Percentiles rank a stretch among this genome's conserved stretches.
Conservation (phyloP, 2,329 filamentous ascomycete species). For the Colletotrichum somersetense region DNA sequence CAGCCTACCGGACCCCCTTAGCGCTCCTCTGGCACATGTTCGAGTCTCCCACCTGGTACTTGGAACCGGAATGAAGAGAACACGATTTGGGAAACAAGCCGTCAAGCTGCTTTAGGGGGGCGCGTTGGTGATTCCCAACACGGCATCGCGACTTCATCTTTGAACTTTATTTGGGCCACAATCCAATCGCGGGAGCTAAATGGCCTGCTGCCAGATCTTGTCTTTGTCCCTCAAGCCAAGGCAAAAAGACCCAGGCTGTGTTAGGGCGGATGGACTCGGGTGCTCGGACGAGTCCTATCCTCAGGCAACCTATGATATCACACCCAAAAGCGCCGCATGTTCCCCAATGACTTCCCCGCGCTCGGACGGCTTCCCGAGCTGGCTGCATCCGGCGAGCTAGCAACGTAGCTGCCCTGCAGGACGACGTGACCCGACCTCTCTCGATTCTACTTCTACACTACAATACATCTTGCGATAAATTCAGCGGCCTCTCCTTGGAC, state of each 20-base stretch:
- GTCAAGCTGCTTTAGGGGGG: not conserved
- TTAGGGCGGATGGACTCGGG: not conserved
- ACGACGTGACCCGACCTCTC: not conserved
- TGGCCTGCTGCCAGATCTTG: not conserved
- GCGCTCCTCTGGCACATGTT: not conserved
- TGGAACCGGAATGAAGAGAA: not conserved
- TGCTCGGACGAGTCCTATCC: not conserved
- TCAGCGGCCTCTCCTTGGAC: not conserved
- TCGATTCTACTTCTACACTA: not conserved
- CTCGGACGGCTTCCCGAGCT: not conserved
- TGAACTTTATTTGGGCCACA: not conserved
- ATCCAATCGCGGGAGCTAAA: not conserved
- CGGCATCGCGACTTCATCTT: not conserved
- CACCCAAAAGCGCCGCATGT: conserved; percentile 8
- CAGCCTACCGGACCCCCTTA: not conserved
- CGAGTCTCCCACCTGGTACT: not conserved
- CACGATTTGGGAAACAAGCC: not conserved
- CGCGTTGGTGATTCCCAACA: not conserved
- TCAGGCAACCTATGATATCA: conserved; percentile 7
- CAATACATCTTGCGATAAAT: not conserved
- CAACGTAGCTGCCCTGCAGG: not conserved
- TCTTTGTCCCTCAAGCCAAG: not conserved
- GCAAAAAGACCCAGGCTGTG: not conserved
- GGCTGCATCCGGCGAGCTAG: not conserved
- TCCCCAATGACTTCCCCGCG: conserved; percentile 8